Evolutionary conservation across 176 grass and related monocot genomes (phyloP), one percentile per base, ranked within the genome.

Genomic region (Paspalum notatum): DNA sequence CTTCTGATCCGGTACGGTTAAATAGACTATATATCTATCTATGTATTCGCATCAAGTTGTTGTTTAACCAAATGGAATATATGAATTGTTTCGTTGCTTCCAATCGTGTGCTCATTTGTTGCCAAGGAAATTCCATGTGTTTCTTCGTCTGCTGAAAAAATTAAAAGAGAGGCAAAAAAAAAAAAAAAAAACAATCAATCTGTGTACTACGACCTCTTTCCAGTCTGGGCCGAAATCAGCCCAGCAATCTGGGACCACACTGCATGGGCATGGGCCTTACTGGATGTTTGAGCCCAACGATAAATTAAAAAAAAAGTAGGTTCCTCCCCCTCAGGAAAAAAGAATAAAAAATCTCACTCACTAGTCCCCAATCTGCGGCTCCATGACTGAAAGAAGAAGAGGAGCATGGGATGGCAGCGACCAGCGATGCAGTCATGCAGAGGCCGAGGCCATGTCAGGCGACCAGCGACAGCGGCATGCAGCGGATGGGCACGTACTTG

Each of bases 51-150:
- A 51, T 53, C 47, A 37, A 53, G 27, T 66, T 45, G 2, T 76
- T 77, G 4, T 76, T 44, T 62, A 32, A 32, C 26, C 57, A 39
- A 25, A 12, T 77, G 8, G 48, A 62, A 77, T 77, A 77, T 77
- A 62, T 77, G 12, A 76, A 12, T 5, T 27, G 1, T 47, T 25
- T 50, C 4, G 7, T 61, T 74, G 32, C 22, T 74, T 42, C 32
- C 54, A 56, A 7, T 10, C 6, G 18, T 32, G 32, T 32, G 32
- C 32, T 32, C 32, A 8, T 1, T 11, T 52, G 8, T 17, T 10
- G 7, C 6, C 7, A 2, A 0, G 3, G 15, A n/a, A 27, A n/a
- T 39, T 2, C 1, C 10, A 2, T 5, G 10, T 53, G 14, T n/a
- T 32, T 32, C 3, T 3, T 32, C 32, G 32, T 32, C 2, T 3